Evolutionary conservation across 2,329 filamentous ascomycete species (phyloP).

Genomic region (Nemania sp.): DNA sequence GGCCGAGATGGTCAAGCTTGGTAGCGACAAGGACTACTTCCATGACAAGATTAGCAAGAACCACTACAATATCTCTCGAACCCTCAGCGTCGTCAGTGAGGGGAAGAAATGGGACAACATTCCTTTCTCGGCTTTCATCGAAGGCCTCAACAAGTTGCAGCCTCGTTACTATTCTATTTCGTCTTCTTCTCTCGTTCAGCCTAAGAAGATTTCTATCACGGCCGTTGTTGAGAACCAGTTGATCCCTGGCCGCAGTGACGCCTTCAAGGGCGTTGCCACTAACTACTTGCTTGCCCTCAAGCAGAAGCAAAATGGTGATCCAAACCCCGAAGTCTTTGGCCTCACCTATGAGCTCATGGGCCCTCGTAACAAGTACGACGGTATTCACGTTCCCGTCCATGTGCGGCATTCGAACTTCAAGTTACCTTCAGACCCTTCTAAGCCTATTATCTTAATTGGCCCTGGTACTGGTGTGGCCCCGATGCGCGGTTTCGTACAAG

Average conservation of each 20-base stretch:
- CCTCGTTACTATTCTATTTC: conserved; percentile 99
- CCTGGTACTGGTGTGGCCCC: conserved; percentile 97
- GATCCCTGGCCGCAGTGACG: conserved; percentile 79
- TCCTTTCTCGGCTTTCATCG: conserved; percentile 94
- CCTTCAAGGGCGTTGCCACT: conserved; percentile 92
- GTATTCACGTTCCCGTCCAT: conserved; percentile 93
- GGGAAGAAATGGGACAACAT: conserved; percentile 83
- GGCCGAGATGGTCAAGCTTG: conserved; percentile 87
- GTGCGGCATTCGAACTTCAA: conserved; percentile 99
- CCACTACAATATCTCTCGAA: conserved; percentile 89
- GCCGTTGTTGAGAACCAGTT: conserved; percentile 89
- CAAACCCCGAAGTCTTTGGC: conserved; percentile 83
- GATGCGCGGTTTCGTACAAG: conserved; percentile 95
- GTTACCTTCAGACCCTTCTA: conserved; percentile 92
- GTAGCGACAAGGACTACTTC: conserved; percentile 96
- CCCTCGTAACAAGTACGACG: conserved; percentile 96
- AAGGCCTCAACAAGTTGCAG: conserved; percentile 93
- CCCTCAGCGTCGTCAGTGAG: conserved; percentile 78
- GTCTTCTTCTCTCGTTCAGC: conserved; percentile 92
- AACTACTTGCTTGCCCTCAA: conserved; percentile 96
- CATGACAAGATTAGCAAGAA: conserved; percentile 83
- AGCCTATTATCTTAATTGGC: conserved; percentile 95
- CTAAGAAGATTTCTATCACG: conserved; percentile 94
- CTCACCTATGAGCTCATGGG: conserved; percentile 88
- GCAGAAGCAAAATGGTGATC: conserved; percentile 94